These are phyloP conservation scores for Allodekkera sacchari DNA, from an alignment of 805 yeast species.

Conservation along the genomic window DNA sequence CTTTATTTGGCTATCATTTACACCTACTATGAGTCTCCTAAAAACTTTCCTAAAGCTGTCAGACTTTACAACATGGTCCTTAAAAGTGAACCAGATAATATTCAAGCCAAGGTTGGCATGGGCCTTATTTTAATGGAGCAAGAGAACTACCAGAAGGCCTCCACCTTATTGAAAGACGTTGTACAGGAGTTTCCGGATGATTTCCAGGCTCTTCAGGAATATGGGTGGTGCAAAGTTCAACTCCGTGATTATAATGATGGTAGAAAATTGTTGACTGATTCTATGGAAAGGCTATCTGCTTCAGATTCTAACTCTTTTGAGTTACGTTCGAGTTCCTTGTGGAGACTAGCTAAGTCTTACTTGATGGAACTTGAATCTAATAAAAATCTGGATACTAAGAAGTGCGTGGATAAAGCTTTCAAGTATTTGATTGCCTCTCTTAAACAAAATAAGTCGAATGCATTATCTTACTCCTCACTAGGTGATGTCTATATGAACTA, in stretches of 20 bases:
- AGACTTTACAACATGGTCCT: slow-evolving; percentile 61
- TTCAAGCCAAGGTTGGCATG: slow-evolving; percentile 70
- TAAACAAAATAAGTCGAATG: slow-evolving; percentile 53
- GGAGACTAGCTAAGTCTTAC: slow-evolving; percentile 69
- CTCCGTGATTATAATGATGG: slow-evolving; percentile 45
- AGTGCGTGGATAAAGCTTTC: slow-evolving; percentile 33
- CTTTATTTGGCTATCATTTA: slow-evolving; percentile 67
- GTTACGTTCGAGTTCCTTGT: slow-evolving; percentile 48
- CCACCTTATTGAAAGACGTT: slow-evolving; percentile 41
- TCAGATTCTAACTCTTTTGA: slow-evolving; percentile 45
- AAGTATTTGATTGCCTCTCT: slow-evolving; percentile 52
- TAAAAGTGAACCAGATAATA: slow-evolving; percentile 25
- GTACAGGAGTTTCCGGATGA: slow-evolving; percentile 42
- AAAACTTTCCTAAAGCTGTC: slow-evolving; percentile 69
- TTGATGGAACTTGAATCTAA: slow-evolving; percentile 25
- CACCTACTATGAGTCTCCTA: slow-evolving; percentile 85
- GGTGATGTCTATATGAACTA: slow-evolving; percentile 64
- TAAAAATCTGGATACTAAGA: slow-evolving; percentile 3
- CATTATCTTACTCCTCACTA: slow-evolving; percentile 74
- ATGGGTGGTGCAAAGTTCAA: slow-evolving; percentile 70
- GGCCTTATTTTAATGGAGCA: slow-evolving; percentile 69
- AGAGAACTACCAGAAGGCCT: slow-evolving; percentile 49
- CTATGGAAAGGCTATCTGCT: slow-evolving; percentile 39
- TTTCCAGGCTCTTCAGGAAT: slow-evolving; percentile 53
- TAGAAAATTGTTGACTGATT: slow-evolving; percentile 35